Evolutionary conservation across 306 rosid genomes (phyloP).

Genomic region (apple (Malus domestica)): ASM211411v1 NC_041794.1:24618501-24619000

Average conservation of each 20-base stretch:
- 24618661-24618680: background rate
- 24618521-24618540: too few species aligned
- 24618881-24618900: background rate
- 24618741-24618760: background rate
- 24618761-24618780: background rate
- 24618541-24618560: too few species aligned
- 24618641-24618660: background rate
- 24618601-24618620: too few species aligned
- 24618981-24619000: background rate
- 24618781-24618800: background rate
- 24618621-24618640: background rate
- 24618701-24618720: too few species aligned
- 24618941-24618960: background rate
- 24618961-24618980: background rate
- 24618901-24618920: background rate
- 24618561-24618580: too few species aligned
- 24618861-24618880: conserved; percentile 7
- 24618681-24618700: background rate
- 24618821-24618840: background rate
- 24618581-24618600: too few species aligned
- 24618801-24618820: background rate
- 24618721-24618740: background rate
- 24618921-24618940: background rate
- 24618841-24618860: background rate
- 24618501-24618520: too few species aligned